Evolutionary conservation across 139 green algal genomes (phyloP).

Genomic region (Volvox reticuliferus): DNA sequence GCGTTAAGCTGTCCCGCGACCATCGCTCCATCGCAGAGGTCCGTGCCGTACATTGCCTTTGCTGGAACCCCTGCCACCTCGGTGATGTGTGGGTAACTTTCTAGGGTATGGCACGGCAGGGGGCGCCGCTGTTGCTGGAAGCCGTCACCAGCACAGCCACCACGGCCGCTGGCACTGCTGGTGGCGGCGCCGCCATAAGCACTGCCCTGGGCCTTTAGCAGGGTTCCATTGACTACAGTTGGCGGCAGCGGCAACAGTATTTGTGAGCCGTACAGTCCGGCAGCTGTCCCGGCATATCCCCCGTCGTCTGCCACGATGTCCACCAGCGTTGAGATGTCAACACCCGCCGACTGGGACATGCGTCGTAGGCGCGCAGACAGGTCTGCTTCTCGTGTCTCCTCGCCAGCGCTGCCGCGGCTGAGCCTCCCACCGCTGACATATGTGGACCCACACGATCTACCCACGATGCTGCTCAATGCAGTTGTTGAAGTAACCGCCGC

Average conservation of each 20-base stretch:
- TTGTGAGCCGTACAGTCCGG: neutral
- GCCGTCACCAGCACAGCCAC: neutral
- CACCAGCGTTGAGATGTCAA: conserved; percentile 6
- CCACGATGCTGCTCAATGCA: neutral
- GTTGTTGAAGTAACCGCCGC: neutral
- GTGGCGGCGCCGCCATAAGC: neutral
- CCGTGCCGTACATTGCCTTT: neutral
- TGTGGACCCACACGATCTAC: neutral
- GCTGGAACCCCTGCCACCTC: neutral
- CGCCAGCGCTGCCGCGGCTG: neutral
- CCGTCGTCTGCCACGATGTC: conserved; percentile 23
- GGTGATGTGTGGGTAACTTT: neutral
- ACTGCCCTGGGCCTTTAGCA: neutral
- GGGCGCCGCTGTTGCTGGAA: neutral
- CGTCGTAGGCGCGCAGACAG: neutral
- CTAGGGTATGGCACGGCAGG: neutral
- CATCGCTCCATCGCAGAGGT: too few relatives aligned
- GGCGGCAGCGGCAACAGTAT: neutral
- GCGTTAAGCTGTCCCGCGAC: too few relatives aligned
- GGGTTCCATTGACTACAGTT: neutral
- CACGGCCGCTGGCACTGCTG: neutral
- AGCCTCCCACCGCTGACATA: neutral
- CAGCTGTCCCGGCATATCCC: too few relatives aligned
- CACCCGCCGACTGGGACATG: conserved; percentile 2
- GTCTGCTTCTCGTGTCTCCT: neutral